These are phyloP conservation scores for Tylopilus intermedius DNA, from an alignment of 768 basidiomycete genomes.

Conservation along the genomic window DNA sequence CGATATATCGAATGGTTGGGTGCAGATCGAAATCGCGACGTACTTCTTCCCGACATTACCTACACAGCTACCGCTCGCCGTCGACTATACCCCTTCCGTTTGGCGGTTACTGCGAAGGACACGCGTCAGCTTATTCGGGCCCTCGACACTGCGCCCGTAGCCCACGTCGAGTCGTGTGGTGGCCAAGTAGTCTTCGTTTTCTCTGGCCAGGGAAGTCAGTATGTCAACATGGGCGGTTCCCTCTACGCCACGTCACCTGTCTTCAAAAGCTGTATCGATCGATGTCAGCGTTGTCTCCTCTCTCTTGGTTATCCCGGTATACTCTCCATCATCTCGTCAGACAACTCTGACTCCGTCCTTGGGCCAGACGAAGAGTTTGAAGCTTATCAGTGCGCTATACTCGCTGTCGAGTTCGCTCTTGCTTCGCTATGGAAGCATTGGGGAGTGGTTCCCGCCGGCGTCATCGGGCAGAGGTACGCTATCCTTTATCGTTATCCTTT, in stretches of 20 bases:
- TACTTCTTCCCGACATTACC: conserved; percentile 46
- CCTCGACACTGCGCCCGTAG: conserved; percentile 35
- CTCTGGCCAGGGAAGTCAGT: conserved; percentile 70
- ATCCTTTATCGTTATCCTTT: not conserved
- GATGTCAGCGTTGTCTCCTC: conserved; percentile 50
- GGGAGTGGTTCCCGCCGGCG: conserved; percentile 57
- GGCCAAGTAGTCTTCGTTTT: conserved; percentile 59
- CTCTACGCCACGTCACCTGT: conserved; percentile 48
- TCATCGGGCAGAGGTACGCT: conserved; percentile 68
- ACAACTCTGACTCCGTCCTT: conserved; percentile 19
- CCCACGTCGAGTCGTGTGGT: conserved; percentile 25
- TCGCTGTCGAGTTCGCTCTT: conserved; percentile 61
- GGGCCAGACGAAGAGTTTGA: conserved; percentile 37
- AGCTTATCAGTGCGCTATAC: conserved; percentile 49
- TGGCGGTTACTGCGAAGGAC: conserved; percentile 43
- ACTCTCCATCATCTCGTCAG: conserved; percentile 38
- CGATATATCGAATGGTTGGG: conserved; percentile 48
- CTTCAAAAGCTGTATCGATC: conserved; percentile 51
- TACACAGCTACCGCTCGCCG: conserved; percentile 68
- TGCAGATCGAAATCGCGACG: conserved; percentile 18
- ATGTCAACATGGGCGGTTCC: conserved; percentile 54
- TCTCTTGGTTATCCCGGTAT: conserved; percentile 50
- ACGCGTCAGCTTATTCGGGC: conserved; percentile 44
- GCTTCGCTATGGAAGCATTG: conserved; percentile 62
- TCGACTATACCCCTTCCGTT: conserved; percentile 48